Conservation (phyloP, 805 yeast species). For the Jamesozyma lodderae region DNA sequence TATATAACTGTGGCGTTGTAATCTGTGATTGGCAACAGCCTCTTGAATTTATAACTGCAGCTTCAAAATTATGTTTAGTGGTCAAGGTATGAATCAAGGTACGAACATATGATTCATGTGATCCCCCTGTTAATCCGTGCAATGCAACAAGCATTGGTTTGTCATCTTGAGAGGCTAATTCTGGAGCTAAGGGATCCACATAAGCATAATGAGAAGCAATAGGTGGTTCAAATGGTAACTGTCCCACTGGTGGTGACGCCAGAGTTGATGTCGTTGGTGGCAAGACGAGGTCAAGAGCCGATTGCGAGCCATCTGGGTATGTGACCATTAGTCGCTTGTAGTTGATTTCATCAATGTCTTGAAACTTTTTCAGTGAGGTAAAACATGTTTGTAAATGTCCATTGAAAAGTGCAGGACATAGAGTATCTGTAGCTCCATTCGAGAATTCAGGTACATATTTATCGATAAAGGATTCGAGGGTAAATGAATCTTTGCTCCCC, state of each 20-base stretch:
- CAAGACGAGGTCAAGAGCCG: conserved; percentile 61
- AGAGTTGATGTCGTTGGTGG: conserved; percentile 1
- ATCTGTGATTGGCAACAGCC: conserved; percentile 68
- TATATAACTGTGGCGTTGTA: conserved; percentile 61
- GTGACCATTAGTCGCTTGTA: conserved; percentile 53
- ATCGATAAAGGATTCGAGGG: conserved; percentile 28
- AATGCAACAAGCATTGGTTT: conserved; percentile 55
- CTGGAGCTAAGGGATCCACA: conserved; percentile 35
- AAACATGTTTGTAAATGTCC: conserved; percentile 66
- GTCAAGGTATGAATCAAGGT: conserved; percentile 41
- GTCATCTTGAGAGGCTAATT: conserved; percentile 27
- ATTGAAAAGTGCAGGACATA: conserved; percentile 50
- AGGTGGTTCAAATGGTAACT: conserved; percentile 29
- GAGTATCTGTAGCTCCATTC: conserved; percentile 36
- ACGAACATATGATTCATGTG: conserved; percentile 71
- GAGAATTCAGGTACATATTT: conserved; percentile 37
- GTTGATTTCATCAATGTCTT: conserved; percentile 40
- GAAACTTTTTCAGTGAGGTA: conserved; percentile 43
- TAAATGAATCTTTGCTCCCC: conserved; percentile 2
- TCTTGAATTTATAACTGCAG: conserved; percentile 60
- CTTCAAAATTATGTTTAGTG: conserved; percentile 40
- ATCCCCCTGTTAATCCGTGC: conserved; percentile 81
- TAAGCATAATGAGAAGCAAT: conserved; percentile 15
- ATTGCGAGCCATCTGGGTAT: conserved; percentile 54
- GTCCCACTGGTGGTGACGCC: conserved; percentile 23